These are phyloP conservation scores for Trichoderma sp. DNA, from an alignment of 2,329 filamentous ascomycete species.

Conservation along the genomic window DNA sequence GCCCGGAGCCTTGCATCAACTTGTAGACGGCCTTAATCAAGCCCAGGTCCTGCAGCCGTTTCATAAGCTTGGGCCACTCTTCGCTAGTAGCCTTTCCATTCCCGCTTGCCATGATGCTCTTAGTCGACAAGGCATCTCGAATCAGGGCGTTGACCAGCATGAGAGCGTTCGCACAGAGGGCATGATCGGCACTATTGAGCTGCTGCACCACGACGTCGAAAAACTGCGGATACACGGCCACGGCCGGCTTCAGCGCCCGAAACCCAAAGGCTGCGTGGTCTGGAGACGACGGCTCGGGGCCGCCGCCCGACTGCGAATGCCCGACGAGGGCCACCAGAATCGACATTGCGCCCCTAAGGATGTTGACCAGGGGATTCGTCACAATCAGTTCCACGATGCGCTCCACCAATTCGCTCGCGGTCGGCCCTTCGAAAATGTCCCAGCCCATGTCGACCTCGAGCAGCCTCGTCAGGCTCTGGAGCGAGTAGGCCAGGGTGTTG, in stretches of 20 bases:
- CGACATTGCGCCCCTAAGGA: slow-evolving; percentile 92
- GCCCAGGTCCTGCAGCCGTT: slow-evolving; percentile 85
- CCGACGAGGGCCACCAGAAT: slow-evolving; percentile 92
- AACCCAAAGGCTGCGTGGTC: slow-evolving; percentile 73
- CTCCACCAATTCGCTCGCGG: slow-evolving; percentile 64
- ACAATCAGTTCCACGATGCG: slow-evolving; percentile 89
- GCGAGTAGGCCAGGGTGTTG: slow-evolving; percentile 92
- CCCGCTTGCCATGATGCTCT: slow-evolving; percentile 47
- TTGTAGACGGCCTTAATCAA: slow-evolving; percentile 88
- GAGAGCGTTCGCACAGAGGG: slow-evolving; percentile 89
- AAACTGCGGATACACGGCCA: slow-evolving; percentile 89
- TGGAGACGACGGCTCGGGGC: slow-evolving; percentile 34
- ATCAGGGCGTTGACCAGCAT: slow-evolving; percentile 95
- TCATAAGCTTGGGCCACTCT: slow-evolving; percentile 96
- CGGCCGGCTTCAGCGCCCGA: slow-evolving; percentile 83
- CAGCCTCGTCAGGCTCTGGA: slow-evolving; percentile 82
- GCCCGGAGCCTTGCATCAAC: slow-evolving; percentile 88
- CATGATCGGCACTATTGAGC: slow-evolving; percentile 89
- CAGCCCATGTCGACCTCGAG: slow-evolving; percentile 97
- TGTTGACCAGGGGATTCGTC: slow-evolving; percentile 93
- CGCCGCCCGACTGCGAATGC: slow-evolving; percentile 63
- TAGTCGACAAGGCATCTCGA: slow-evolving; percentile 80
- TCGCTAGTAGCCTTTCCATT: slow-evolving; percentile 43
- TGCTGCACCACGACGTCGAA: slow-evolving; percentile 90
- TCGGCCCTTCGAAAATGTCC: slow-evolving; percentile 72